Evolutionary conservation across 2,329 filamentous ascomycete species (phyloP).

Genomic region (Trichoderma simmonsii): DNA sequence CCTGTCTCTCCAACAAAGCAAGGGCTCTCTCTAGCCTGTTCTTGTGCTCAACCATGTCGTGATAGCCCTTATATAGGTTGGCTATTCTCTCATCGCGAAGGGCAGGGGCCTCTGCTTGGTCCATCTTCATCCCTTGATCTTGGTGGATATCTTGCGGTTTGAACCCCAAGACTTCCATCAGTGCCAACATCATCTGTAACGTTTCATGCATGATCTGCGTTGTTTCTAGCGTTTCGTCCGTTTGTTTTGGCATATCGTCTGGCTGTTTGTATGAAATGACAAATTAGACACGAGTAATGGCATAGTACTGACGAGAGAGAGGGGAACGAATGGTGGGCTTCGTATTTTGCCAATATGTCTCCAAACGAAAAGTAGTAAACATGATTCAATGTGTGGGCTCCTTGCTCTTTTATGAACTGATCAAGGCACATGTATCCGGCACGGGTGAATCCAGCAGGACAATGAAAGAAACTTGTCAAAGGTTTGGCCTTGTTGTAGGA

Average conservation of each 20-base stretch:
- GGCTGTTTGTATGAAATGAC: neutral
- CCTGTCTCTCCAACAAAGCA: neutral
- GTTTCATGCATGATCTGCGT: neutral
- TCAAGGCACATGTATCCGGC: neutral
- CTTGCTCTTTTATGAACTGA: neutral
- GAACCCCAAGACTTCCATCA: neutral
- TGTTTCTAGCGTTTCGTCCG: neutral
- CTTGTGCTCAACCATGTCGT: neutral
- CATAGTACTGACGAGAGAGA: neutral
- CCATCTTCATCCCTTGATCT: neutral
- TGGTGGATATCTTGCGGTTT: neutral
- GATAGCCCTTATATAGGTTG: neutral
- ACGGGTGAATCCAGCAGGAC: neutral
- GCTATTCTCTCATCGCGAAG: neutral
- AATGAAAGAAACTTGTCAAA: neutral
- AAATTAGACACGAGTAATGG: neutral
- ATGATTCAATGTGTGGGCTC: neutral
- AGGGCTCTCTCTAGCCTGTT: neutral
- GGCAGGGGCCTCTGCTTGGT: too few species aligned
- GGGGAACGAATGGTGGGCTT: neutral
- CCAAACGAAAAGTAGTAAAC: neutral
- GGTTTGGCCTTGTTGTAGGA: neutral
- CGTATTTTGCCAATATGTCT: neutral
- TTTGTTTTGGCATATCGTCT: neutral
- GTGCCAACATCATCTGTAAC: neutral